A percentile compares a stretch with the other conserved stretches of the same genome.
Conservation (phyloP, 2,329 filamentous ascomycete genomes). For the Talaromyces piceae region DNA sequence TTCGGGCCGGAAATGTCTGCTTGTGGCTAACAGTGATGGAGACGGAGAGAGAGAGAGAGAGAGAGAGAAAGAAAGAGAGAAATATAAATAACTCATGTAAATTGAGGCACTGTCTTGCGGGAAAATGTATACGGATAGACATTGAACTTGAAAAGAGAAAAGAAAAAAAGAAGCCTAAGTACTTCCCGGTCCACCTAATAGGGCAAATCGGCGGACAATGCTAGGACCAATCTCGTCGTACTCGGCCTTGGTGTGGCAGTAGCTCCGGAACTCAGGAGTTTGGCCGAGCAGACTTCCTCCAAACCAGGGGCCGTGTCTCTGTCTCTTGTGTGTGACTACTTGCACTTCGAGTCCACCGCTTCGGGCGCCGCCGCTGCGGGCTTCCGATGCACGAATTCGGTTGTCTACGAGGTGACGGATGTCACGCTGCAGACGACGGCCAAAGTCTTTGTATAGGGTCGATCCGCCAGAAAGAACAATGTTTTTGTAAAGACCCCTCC, state of each 20-base stretch:
- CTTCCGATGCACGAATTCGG: conserved; percentile 85
- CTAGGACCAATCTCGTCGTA: conserved; percentile 95
- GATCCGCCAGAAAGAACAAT: conserved; percentile 96
- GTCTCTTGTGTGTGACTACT: conserved; percentile 94
- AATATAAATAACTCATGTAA: too few relatives aligned
- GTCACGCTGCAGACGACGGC: conserved; percentile 87
- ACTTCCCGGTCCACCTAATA: conserved; percentile 79
- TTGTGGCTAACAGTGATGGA: too few relatives aligned
- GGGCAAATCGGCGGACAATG: conserved; percentile 88
- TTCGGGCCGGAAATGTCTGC: too few relatives aligned
- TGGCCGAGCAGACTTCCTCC: conserved; percentile 93
- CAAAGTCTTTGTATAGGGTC: conserved; percentile 98
- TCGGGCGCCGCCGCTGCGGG: conserved; percentile 81
- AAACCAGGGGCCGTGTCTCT: conserved; percentile 97
- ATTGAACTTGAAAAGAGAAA: background rate
- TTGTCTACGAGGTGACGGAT: conserved; percentile 94
- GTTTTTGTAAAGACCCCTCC: conserved; percentile 97
- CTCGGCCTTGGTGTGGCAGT: conserved; percentile 87
- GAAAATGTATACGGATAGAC: background rate
- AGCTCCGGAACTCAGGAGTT: conserved; percentile 96
- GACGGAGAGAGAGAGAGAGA: too few relatives aligned
- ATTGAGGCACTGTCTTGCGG: background rate
- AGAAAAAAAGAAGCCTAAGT: too few relatives aligned
- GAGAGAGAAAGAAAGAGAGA: too few relatives aligned
- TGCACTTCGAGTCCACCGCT: conserved; percentile 93